Base-by-base conservation (phyloP, 1,284 basidiomycete species). In the Xanthoconium separans region DNA sequence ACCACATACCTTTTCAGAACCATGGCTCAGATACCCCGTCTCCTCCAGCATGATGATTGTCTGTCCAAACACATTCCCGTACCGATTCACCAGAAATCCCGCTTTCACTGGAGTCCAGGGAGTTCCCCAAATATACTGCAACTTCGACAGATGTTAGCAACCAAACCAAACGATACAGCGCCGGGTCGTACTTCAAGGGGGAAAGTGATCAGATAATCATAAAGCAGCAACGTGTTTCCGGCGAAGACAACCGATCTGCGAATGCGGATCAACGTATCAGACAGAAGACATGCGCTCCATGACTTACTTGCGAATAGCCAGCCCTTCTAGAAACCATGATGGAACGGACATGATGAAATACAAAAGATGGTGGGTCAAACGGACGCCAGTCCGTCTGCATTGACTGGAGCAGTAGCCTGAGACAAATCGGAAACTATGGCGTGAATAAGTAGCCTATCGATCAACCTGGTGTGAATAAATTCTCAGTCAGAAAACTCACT, bases 21-120 rank as follows among this genome's bases (percentile, higher is more conserved):
- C 27, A 10, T 18, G 43, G 15, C 29, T 47, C 16, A 57, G 9
- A 2, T 39, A 41, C 4, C 50, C 60, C 16, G 44, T 46, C 44
- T 56, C 54, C 33, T 56, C 54, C 16, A 59, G 6, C 39, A 36
- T 30, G 39, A 61, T 9, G 18, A 59, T 18, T 5, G 50, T 47
- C 44, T 60, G 60, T 24, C 60, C 50, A 4, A 57, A 18, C 43
- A 51, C 3, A 40, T 54, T 61, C 18, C 49, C 60, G 18, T 61
- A 62, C 27, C 60, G 54, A 31, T 61, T 60, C 4, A 52, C n/a
- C 12, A 61, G 46, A 39, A 62, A 62, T 6, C 44, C 36, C 2
- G 9, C 27, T n/a, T 27, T 62, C 59, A 56, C 41, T 8, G n/a
- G 3, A 6, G 60, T 52, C 52, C 52, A 52, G 1, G 52, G 54